Conservation (phyloP, 2,329 filamentous ascomycete genomes). For the Botrytis byssoidea region DNA sequence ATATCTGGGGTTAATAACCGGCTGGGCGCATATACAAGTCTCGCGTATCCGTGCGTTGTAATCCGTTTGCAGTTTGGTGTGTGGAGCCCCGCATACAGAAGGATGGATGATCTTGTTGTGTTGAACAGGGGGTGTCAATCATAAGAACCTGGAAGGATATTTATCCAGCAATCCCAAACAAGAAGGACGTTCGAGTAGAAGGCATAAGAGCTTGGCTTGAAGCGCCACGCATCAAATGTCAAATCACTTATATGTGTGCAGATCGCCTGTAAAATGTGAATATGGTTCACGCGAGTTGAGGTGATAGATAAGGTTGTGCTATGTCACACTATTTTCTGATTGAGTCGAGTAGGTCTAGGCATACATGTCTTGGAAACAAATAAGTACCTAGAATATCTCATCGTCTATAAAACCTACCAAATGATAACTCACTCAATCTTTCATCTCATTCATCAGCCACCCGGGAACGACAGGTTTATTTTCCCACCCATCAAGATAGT, state of each 20-base stretch:
- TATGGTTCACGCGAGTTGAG: not conserved
- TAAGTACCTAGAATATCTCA: not conserved
- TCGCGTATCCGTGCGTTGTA: not conserved
- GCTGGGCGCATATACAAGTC: not conserved
- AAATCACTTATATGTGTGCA: not conserved
- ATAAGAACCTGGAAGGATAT: not conserved
- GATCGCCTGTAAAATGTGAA: not conserved
- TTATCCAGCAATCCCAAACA: slow-evolving; percentile 7
- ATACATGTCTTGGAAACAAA: not conserved
- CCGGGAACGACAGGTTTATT: slow-evolving; percentile 55
- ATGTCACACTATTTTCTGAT: not conserved
- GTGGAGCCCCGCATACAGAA: slow-evolving; percentile 2
- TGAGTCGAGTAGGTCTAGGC: not conserved
- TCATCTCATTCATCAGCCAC: slow-evolving; percentile 52
- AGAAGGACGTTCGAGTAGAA: not conserved
- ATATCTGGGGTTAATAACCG: not conserved
- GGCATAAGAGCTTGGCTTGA: not conserved
- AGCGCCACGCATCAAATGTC: not conserved
- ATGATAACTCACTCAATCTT: not conserved
- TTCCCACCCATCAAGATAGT: slow-evolving; percentile 62
- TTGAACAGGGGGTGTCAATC: not conserved
- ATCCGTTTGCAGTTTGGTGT: slow-evolving; percentile 5
- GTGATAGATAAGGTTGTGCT: not conserved
- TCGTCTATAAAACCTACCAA: not conserved
- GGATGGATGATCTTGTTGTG: not conserved